Base-by-base conservation (phyloP, 2,329 filamentous ascomycete genomes). In the Sclerotinia subarctica region DNA sequence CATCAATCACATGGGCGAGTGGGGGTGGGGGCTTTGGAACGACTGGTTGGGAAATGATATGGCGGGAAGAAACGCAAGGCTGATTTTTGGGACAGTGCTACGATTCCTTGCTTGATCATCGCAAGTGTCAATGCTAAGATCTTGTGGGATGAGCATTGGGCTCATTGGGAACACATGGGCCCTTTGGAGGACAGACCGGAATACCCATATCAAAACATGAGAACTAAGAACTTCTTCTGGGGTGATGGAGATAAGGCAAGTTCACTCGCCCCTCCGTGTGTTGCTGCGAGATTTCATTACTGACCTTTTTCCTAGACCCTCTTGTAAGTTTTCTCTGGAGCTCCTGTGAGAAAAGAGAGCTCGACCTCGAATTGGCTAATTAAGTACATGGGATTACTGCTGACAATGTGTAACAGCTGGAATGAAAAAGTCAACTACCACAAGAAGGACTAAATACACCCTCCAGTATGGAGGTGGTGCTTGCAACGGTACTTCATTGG, bases 171-270 rank as follows among this genome's bases (percentile, higher is more conserved):
- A 65, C 94, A 98, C 83, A 82, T 92, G 81, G 88, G 91, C 70
- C 91, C 95, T 73, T 85, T 94, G 75, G 93, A 96, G 85, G 95
- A 99, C 84, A 90, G 92, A 78, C 82, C 86, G 77, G 92, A 98
- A 85, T 99, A 98, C 83, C 84, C 93, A 70, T 99, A 96, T 88
- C 92, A 96, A 88, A 99, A 99, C 86, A 91, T 99, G 81, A 91
- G 95, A 80, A 87, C 88, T 80, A 97, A 95, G 90, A 97, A 97
- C 88, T 99, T 82, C 86, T 89, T 88, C 78, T 99, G 91, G 91
- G 94, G 94, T 74, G 85, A 98, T 78, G 95, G 95, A 78, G 95
- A 99, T 84, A 95, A 98, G 91, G 91, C 93, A 73, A 77, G 84
- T 78, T 68, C 35, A 21, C 44, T 44, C 38, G 5, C 2, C 17